Evolutionary conservation across 495 filamentous ascomycete species (phyloP), one percentile per base, ranked within the genome.

Genomic region (Halenospora varia): DNA sequence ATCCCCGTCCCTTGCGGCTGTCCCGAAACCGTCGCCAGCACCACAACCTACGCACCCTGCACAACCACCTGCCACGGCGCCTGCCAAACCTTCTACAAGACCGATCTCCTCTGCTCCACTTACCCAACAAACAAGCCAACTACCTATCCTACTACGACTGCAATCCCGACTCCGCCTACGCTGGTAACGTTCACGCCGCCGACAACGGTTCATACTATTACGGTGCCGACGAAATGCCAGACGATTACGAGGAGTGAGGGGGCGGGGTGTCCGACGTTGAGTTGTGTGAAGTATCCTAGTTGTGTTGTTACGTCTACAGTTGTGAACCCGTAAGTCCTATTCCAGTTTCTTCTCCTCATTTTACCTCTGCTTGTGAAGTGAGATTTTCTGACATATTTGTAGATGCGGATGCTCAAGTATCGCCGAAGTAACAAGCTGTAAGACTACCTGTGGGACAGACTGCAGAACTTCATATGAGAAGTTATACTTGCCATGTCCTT

Each of bases 1-100:
- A 11, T 56, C 6, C 2, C 18, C 25, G 23, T 57, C 6, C 55
- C 55, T 2, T 57, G 55, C 20, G 55, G 55, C 9, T 57, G 55
- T 35, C 55, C 55, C 2, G 42, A 41, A 1, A 25, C 2, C n/a
- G n/a, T 57, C 22, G 9, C 55, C 9, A 57, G 25, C 9, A 18
- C 17, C 3, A 57, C 55, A 20, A 17, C 10, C 6, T 57, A 50
- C 22, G 48, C 42, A 19, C 23, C 53, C 22, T 55, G 53, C 22
- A 10, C 40, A 10, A 55, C 41, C n/a, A 17, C 3, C n/a, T 55
- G 53, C 22, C 53, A 48, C 23, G 42, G 42, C 40, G 26, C 25
- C 23, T 46, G 23, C 13, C 15, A 6, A 13, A 49, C 47, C 9
- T 11, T 13, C 17, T 49, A 49, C 24, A n/a, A 23, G 3, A 49